Evolutionary conservation across 352 stramenopile species (phyloP).

Genomic region (Globisporangium nodosum): DNA sequence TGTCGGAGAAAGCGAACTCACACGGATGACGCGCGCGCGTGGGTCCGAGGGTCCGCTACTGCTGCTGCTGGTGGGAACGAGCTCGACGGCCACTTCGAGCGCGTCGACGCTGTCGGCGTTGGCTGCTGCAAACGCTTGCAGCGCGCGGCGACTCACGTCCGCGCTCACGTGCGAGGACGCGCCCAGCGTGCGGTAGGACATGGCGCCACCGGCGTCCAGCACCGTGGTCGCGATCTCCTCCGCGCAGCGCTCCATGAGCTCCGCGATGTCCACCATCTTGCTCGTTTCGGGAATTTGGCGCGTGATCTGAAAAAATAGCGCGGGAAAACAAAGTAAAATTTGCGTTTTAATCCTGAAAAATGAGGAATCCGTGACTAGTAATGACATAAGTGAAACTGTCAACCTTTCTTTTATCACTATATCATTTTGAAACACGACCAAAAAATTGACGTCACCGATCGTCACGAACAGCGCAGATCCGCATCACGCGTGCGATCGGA

Average conservation of each 20-base stretch:
- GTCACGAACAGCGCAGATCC: no score
- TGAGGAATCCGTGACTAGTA: no score
- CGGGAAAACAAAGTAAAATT: background rate
- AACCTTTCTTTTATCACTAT: no score
- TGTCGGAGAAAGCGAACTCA: constrained; percentile 12
- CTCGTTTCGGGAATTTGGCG: background rate
- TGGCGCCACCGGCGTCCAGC: constrained; percentile 43
- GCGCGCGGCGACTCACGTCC: constrained; percentile 24
- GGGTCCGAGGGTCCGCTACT: constrained; percentile 21
- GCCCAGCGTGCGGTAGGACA: constrained; percentile 53
- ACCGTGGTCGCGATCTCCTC: constrained; percentile 53
- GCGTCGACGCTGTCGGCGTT: constrained; percentile 28
- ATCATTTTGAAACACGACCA: no score
- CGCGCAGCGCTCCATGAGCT: constrained; percentile 29
- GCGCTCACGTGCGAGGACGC: constrained; percentile 22
- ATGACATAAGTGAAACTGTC: no score
- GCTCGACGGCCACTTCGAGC: constrained; percentile 37
- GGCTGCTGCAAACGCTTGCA: constrained; percentile 30
- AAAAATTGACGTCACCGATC: no score
- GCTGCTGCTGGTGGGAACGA: background rate
- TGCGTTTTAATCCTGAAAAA: background rate
- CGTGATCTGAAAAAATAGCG: constrained; percentile 2
- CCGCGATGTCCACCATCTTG: constrained; percentile 1
- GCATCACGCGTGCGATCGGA: background rate
- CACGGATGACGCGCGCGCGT: constrained; percentile 38